Evolutionary conservation across 2,329 filamentous ascomycete genomes (phyloP), one percentile per base, ranked within the genome.

Genomic region (Clarireedia monteithiana): DNA sequence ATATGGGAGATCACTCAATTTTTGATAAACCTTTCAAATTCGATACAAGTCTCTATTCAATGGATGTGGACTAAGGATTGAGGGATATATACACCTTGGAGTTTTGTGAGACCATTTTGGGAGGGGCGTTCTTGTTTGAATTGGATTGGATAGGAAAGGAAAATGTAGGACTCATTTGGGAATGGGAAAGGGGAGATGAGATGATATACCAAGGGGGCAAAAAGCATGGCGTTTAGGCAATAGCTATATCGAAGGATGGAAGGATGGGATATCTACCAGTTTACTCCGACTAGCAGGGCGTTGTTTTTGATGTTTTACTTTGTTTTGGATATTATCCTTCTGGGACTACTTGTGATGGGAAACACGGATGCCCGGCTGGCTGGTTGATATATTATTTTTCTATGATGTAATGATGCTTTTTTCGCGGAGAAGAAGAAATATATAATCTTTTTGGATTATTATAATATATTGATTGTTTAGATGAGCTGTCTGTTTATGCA

Each of bases 21-120:
- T 79, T 81, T 59, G 71, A 71, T 52, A 81, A 82, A 66, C 74
- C 77, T 0, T 80, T 81, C 59, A 64, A 73, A 60, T 69, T 84
- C 53, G 79, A 83, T 58, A 73, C 73, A 47, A 70, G 68, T 14
- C 59, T 75, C 14, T 79, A 73, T 63, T 71, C 69, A 24, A 65
- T 77, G 62, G 71, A 74, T 58, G 67, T 67, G 14, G 60, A 62
- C 61, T 68, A 66, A 55, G 53, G 47, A 36, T 34, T 34, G 4
- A 34, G 6, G 10, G 26, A 17, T 44, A 51, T 55, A 20, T 56
- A 52, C 54, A 46, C 57, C 36, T 50, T 40, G 50, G 48, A 26
- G n/a, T 59, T 57, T 52, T 56, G 42, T 44, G 20, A 42, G 58
- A 57, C 56, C 50, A 62, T 58, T 56, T 44, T 56, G 30, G 39